phyloP scores from a whole-genome alignment of 106 monocot genomes.

The Dendrobium catenatum region DNA sequence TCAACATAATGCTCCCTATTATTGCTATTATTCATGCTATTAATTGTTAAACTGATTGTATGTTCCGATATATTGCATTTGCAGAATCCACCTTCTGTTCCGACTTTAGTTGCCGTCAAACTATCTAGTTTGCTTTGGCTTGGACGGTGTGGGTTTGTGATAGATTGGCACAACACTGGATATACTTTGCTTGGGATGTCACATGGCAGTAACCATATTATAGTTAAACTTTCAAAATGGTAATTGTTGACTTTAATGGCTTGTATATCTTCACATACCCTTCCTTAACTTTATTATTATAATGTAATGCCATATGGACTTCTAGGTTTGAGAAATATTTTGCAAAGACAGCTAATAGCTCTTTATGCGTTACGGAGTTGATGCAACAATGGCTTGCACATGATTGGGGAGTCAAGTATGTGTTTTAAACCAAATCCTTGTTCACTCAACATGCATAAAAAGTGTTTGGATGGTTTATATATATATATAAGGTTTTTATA shows the following conservation, averaged over 20 bases:
- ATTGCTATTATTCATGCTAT: background rate
- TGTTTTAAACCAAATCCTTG: background rate
- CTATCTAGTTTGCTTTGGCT: conserved; percentile 67
- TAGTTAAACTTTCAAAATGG: conserved; percentile 76
- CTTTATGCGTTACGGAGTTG: conserved; percentile 80
- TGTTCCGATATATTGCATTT: background rate
- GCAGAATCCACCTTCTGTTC: conserved; percentile 92
- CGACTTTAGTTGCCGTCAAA: conserved; percentile 89
- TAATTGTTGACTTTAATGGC: conserved; percentile 16
- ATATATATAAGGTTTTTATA: background rate
- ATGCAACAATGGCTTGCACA: conserved; percentile 95
- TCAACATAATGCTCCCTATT: background rate
- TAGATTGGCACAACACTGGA: conserved; percentile 98
- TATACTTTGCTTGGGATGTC: conserved; percentile 80
- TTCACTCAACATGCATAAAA: background rate
- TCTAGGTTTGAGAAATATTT: conserved; percentile 90
- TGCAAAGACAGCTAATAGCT: conserved; percentile 64
- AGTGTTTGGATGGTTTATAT: background rate
- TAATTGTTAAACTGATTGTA: background rate
- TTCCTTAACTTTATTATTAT: background rate
- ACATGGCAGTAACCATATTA: conserved; percentile 66
- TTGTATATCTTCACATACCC: background rate
- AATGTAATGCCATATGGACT: background rate
- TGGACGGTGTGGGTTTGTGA: conserved; percentile 56
- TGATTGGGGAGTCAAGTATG: conserved; percentile 83